Evolutionary conservation across 768 basidiomycete genomes (phyloP).

Genomic region (Cystofilobasidium bisporidii): DNA sequence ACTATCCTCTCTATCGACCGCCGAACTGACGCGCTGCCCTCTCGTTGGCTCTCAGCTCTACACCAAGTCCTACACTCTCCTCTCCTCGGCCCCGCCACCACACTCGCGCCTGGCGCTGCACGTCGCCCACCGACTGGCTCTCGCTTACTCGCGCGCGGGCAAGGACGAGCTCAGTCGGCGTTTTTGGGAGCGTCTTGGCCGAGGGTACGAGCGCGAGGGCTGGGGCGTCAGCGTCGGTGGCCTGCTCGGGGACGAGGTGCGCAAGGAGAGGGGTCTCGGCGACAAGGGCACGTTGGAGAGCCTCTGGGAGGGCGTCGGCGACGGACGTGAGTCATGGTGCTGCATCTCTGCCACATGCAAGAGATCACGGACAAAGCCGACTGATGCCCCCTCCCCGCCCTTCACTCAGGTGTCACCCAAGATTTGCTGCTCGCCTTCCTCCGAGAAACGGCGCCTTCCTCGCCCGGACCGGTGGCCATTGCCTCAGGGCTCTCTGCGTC

Average conservation of each 20-base stretch:
- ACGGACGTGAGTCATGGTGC: slow-evolving; percentile 8
- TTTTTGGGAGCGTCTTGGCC: slow-evolving; percentile 87
- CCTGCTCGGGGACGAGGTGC: slow-evolving; percentile 62
- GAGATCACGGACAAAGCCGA: no score
- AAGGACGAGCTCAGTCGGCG: slow-evolving; percentile 82
- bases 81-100: slow-evolving; percentile 45
- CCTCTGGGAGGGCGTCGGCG: slow-evolving; percentile 55
- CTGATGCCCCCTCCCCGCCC: slow-evolving; percentile 4
- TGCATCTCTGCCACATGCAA: no score
- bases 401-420: slow-evolving; percentile 49
- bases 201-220: slow-evolving; percentile 72
- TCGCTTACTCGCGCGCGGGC: slow-evolving; percentile 66
- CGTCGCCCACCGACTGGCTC: slow-evolving; percentile 83
- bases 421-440: slow-evolving; percentile 33
- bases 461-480: neutral
- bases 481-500: neutral
- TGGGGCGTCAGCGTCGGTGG: slow-evolving; percentile 53
- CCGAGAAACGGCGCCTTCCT: slow-evolving; percentile 14
- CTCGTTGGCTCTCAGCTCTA: slow-evolving; percentile 54
- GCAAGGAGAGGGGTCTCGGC: slow-evolving; percentile 69
- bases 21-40: no score
- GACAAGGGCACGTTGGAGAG: slow-evolving; percentile 33
- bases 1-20: neutral
- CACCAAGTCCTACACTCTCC: slow-evolving; percentile 85
- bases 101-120: slow-evolving; percentile 75